Evolutionary conservation across 768 basidiomycete genomes (phyloP), one percentile per base, ranked within the genome.

Genomic region (Lentinula raphanica): DNA sequence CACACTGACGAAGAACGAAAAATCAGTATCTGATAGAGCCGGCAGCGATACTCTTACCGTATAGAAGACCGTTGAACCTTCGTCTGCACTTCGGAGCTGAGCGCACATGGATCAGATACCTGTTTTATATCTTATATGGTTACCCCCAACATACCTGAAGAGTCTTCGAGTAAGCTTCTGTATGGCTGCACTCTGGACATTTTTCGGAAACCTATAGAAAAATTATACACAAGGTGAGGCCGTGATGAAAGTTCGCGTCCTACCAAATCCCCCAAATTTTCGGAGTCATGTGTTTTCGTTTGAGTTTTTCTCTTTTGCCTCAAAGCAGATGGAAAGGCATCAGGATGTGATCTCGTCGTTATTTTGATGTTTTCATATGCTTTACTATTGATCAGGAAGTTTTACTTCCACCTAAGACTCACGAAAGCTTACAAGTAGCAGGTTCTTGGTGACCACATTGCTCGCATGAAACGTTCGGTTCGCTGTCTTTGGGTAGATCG

Each of bases 351-450:
- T 25, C 84, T 86, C 0, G 97, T 98, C 54, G 86, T 85, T 49
- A 95, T 93, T 62, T 90, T 84, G 28, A 87, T 88, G 71, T 93
- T 90, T 64, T 98, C 94, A 69, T 96, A 98, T 3, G 93, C 94
- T 97, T 63, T 42, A 38, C 12, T 11, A 45, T 21, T 1, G 31
- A 48, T 45, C 3, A 54, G 31, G 12, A 28, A 17, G 17, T 25
- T 28, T 28, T 38, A 27, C 6, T 36, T 50, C 27, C 19, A 48
- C 28, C 39, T 1, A 9, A 31, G 13, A n/a, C 32, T 58, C 49
- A 25, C 40, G 13, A 27, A 38, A 15, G 13, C 46, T 71, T 64
- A 98, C 96, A 95, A 49, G 81, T 86, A 1, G 94, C 90, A 15
- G 92, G 91, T 67, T 98, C 96, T 56, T 85, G 77, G 64, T 90